Percentiles rank a stretch among this genome's conserved stretches.
These are phyloP conservation scores for Trichosporon coremiiforme DNA, from an alignment of 1,284 basidiomycete genomes.

Conservation along the genomic window DNA sequence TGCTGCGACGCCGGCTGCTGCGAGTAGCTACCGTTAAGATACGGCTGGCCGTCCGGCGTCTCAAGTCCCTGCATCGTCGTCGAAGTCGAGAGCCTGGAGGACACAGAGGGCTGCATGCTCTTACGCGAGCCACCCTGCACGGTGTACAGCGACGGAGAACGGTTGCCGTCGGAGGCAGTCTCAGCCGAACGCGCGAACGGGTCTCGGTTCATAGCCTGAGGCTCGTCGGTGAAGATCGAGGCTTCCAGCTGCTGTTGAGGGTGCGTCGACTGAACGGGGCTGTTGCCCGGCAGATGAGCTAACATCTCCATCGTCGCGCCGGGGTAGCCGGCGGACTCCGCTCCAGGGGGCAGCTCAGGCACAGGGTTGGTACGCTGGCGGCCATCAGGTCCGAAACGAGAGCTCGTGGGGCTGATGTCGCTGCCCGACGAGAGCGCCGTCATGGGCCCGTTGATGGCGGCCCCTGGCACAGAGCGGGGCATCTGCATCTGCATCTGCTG, in stretches of 20 bases:
- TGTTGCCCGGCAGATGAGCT: slow-evolving; percentile 21
- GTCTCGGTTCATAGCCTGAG: slow-evolving; percentile 18
- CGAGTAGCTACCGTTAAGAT: slow-evolving; percentile 20
- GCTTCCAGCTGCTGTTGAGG: slow-evolving; percentile 15
- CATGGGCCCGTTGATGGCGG: slow-evolving; percentile 6
- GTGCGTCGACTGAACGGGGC: slow-evolving; percentile 7
- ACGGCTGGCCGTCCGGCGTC: slow-evolving; percentile 26
- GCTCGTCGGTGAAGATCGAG: slow-evolving; percentile 27
- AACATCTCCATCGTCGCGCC: slow-evolving; percentile 45
- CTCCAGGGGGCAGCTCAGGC: slow-evolving; percentile 30
- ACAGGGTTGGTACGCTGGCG: slow-evolving; percentile 27
- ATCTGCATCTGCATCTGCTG: slow-evolving; percentile 1
- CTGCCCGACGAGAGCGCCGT: slow-evolving; percentile 24
- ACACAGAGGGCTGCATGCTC: slow-evolving; percentile 31
- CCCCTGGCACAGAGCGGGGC: too few relatives aligned
- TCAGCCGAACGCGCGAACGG: slow-evolving; percentile 11
- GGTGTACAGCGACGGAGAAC: not conserved
- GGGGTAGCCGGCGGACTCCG: slow-evolving; percentile 21
- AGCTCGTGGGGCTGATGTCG: slow-evolving; percentile 47
- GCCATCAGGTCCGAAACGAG: slow-evolving; percentile 37
- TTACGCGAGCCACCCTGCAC: slow-evolving; percentile 23
- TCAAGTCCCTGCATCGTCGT: slow-evolving; percentile 27
- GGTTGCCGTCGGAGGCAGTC: slow-evolving; percentile 15
- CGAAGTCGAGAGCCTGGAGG: slow-evolving; percentile 29
- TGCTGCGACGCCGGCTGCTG: slow-evolving; percentile 26